These are phyloP conservation scores for Auricularia heimuer DNA, from an alignment of 768 basidiomycete species.

Conservation along the genomic window DNA sequence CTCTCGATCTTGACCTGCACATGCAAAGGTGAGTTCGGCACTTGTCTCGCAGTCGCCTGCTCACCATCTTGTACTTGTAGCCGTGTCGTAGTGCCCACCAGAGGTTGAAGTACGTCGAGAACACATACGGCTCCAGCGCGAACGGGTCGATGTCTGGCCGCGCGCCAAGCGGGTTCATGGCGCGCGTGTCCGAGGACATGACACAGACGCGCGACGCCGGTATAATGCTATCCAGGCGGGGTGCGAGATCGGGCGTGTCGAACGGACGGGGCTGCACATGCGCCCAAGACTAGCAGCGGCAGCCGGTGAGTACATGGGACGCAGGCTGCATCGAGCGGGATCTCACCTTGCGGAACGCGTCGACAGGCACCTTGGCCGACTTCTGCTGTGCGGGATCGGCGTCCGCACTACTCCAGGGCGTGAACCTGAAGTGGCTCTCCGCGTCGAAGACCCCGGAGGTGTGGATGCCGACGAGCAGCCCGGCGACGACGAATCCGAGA, in stretches of 20 bases:
- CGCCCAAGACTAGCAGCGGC: neutral
- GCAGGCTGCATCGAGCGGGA: neutral
- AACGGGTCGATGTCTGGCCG: neutral
- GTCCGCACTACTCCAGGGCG: neutral
- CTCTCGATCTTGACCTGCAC: neutral
- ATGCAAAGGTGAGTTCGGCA: too few species aligned
- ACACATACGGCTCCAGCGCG: neutral
- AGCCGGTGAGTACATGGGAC: neutral
- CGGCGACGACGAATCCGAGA: neutral
- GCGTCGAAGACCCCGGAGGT: neutral
- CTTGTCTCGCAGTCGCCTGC: too few species aligned
- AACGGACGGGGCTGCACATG: neutral
- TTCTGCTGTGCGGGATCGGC: too few species aligned
- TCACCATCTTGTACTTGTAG: neutral
- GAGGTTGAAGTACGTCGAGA: neutral
- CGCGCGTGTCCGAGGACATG: neutral
- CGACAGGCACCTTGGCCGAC: too few species aligned
- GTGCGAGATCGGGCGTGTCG: neutral
- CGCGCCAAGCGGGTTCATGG: neutral
- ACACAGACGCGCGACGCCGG: neutral
- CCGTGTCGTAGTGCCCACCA: constrained; percentile 1
- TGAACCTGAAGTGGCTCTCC: neutral
- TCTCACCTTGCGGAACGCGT: neutral
- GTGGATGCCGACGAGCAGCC: neutral
- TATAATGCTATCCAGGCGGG: neutral